Evolutionary conservation across 1,139 yeast genomes (phyloP).

Genomic region (Torulaspora pretoriensis): DNA sequence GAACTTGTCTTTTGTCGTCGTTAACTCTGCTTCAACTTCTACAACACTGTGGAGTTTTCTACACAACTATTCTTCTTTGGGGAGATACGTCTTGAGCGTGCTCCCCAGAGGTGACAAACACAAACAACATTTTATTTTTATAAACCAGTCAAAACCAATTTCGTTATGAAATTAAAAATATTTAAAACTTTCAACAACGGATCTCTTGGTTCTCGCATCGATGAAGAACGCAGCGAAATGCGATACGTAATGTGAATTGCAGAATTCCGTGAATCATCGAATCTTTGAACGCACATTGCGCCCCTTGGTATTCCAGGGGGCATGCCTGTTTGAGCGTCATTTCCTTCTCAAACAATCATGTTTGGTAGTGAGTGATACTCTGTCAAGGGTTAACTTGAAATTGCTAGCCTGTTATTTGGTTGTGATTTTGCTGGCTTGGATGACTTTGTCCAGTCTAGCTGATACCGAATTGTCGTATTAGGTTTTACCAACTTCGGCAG

Average conservation of each 20-base stretch:
- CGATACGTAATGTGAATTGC: slow-evolving; percentile 39
- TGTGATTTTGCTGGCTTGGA: slow-evolving; percentile 12
- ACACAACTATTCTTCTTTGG: slow-evolving; percentile 24
- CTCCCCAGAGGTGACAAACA: slow-evolving; percentile 24
- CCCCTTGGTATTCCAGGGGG: slow-evolving; percentile 35
- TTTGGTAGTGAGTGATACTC: slow-evolving; percentile 34
- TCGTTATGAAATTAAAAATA: slow-evolving; percentile 24
- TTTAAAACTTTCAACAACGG: slow-evolving; percentile 40
- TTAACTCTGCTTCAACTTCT: slow-evolving; percentile 9
- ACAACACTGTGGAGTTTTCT: slow-evolving; percentile 25
- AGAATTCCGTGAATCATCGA: slow-evolving; percentile 40
- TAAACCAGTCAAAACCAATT: slow-evolving; percentile 18
- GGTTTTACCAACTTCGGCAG: slow-evolving; percentile 22
- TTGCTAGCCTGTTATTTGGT: slow-evolving; percentile 18
- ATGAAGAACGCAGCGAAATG: slow-evolving; percentile 44
- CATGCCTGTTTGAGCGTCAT: slow-evolving; percentile 38
- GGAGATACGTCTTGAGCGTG: slow-evolving; percentile 16
- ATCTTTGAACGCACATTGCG: slow-evolving; percentile 42
- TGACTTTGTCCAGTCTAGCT: slow-evolving; percentile 15
- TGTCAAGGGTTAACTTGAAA: slow-evolving; percentile 24
- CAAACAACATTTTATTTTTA: slow-evolving; percentile 21
- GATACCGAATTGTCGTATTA: slow-evolving; percentile 19
- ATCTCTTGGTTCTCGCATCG: slow-evolving; percentile 44
- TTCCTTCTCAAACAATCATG: slow-evolving; percentile 32
- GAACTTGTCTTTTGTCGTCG: slow-evolving; percentile 10